Evolutionary conservation across 345 rosid species (phyloP).

Genomic region (Psidium guajava): DNA sequence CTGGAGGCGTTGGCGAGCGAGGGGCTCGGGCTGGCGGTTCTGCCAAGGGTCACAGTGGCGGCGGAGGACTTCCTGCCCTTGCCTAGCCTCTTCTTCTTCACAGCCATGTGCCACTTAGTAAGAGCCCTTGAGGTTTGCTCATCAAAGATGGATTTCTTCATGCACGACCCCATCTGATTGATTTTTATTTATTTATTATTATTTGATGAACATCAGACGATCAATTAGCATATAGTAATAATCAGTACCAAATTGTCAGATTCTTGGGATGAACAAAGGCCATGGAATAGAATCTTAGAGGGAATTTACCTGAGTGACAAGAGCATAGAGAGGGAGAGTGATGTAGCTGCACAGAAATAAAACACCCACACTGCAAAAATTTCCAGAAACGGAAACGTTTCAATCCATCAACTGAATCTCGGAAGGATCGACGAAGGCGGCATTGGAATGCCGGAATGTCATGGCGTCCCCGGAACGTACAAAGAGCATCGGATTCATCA

Average conservation of each 20-base stretch:
- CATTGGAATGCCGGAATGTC: background rate
- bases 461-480: background rate
- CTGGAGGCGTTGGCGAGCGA: slow-evolving; percentile 1
- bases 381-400: background rate
- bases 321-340: slow-evolving; percentile 87
- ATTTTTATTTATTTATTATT: background rate
- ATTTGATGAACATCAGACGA: background rate
- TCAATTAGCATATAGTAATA: background rate
- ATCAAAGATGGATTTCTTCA: slow-evolving; percentile 89
- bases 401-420: background rate
- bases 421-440: background rate
- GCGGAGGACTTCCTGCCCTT: slow-evolving; percentile 42
- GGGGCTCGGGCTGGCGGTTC: slow-evolving; percentile 14
- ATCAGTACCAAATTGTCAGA: background rate
- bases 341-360: slow-evolving; percentile 77
- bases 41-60: slow-evolving; percentile 33
- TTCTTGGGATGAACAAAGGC: background rate
- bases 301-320: slow-evolving; percentile 72
- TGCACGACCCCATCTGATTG: slow-evolving; percentile 73
- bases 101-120: slow-evolving; percentile 84
- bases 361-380: slow-evolving; percentile 39
- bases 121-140: slow-evolving; percentile 91
- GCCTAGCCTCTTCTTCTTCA: slow-evolving; percentile 44
- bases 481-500: background rate
- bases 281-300: background rate